Evolutionary conservation across 495 filamentous ascomycete species (phyloP).

Genomic region (Zalerion maritima): DNA sequence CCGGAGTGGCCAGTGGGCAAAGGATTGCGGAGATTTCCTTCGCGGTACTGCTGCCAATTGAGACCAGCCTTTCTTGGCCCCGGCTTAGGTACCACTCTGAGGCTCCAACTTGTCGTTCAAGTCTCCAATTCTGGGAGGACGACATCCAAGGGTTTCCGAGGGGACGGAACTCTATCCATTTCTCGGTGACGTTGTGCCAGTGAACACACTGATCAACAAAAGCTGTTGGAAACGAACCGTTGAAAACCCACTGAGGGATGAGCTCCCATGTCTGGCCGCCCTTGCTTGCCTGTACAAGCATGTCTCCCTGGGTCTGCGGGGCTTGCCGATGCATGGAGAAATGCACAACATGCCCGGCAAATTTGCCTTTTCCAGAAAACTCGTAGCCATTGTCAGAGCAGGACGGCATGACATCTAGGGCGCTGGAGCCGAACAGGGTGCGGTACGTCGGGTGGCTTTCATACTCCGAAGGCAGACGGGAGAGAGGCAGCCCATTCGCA

Average conservation of each 20-base stretch:
- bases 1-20: constrained; percentile 19
- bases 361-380: constrained; percentile 20
- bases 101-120: constrained; percentile 4
- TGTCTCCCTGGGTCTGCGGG: no score
- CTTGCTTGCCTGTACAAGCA: constrained; percentile 13
- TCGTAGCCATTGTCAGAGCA: constrained; percentile 27
- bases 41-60: constrained; percentile 19
- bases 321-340: constrained; percentile 21
- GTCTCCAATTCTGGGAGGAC: constrained; percentile 14
- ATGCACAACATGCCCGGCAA: constrained; percentile 21
- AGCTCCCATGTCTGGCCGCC: constrained; percentile 22
- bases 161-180: constrained; percentile 36
- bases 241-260: constrained; percentile 27
- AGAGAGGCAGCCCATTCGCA: constrained; percentile 37
- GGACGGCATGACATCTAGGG: constrained; percentile 33
- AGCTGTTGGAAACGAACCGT: constrained; percentile 26
- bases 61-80: constrained; percentile 13
- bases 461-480: constrained; percentile 34
- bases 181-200: constrained; percentile 32
- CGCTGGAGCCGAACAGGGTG: constrained; percentile 22
- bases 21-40: constrained; percentile 19
- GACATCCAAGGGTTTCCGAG: constrained; percentile 24
- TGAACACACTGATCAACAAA: constrained; percentile 38
- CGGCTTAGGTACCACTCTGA: constrained; percentile 6
- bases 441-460: constrained; percentile 18